Evolutionary conservation across 805 yeast species (phyloP).

Genomic region (Candida fluviatilis): DNA sequence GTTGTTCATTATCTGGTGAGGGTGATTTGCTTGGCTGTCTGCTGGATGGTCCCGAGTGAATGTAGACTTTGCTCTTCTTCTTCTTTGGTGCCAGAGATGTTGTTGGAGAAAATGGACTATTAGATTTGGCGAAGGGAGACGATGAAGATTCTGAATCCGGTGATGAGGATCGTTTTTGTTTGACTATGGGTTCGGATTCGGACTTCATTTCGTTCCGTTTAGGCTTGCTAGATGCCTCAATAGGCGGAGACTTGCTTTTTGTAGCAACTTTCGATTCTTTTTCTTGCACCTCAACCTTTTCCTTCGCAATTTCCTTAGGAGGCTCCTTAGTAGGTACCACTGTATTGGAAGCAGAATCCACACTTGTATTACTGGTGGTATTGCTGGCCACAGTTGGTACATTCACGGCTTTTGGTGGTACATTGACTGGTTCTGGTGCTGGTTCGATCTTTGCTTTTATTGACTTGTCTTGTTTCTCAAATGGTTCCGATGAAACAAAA

Average conservation of each 20-base stretch:
- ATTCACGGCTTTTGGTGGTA: too few species aligned
- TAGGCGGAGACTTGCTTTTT: too few species aligned
- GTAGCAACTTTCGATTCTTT: background rate
- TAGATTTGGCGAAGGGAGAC: conserved; percentile 13
- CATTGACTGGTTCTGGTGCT: too few species aligned
- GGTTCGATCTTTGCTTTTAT: background rate
- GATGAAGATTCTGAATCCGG: conserved; percentile 4
- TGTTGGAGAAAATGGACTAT: conserved; percentile 16
- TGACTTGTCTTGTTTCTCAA: conserved; percentile 9
- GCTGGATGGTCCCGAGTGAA: conserved; percentile 14
- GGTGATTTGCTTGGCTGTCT: conserved; percentile 3
- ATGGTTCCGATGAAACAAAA: conserved; percentile 41
- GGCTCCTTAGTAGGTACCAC: too few species aligned
- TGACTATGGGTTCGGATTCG: too few species aligned
- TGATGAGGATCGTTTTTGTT: background rate
- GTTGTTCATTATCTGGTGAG: background rate
- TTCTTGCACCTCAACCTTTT: background rate
- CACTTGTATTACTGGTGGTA: too few species aligned
- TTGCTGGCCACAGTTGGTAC: too few species aligned
- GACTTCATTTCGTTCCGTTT: too few species aligned
- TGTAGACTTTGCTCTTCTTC: conserved; percentile 25
- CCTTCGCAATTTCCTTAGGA: too few species aligned
- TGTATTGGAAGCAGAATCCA: too few species aligned
- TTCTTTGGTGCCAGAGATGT: conserved; percentile 12
- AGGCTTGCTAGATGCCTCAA: too few species aligned